Evolutionary conservation across 345 rosid genomes (phyloP), one percentile per base, ranked within the genome.

Genomic region (Citrus trifoliata): DNA sequence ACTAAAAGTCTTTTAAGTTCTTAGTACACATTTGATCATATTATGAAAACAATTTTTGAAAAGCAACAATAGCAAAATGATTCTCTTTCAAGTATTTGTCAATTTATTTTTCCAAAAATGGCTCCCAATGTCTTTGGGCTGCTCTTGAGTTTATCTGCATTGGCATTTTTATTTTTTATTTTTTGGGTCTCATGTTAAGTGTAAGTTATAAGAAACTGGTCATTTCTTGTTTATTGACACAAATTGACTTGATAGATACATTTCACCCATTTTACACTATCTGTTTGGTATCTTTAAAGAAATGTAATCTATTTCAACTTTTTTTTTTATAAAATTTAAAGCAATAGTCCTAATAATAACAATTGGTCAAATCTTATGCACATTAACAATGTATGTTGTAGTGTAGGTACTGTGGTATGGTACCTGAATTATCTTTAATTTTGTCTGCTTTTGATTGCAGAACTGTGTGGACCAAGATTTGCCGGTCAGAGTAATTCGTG

Each of bases 401-500:
- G 13, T 69, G 70, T 28, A n/a, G 62, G 25, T 48, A 33, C 62
- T 75, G 40, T 28, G 48, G 14, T 19, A 76, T 64, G 60, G 28
- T 14, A 48, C 40, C 51, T 24, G 77, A 71, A 58, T 66, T 61
- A 61, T 40, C 64, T 48, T 66, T 46, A 42, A 14, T 13, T 76
- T 53, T 51, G 53, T 58, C 71, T 80, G 66, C 60, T 30, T 73
- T 79, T 68, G 63, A 70, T 79, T 90, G 81, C 89, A 94, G 98
- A 91, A 96, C 76, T 89, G 92, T 74, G 85, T 86, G 42, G 95
- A 90, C 13, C 87, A 87, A 55, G 24, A 78, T 25, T 86, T 89
- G 70, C 90, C 97, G 63, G 95, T 96, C 63, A 87, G 99, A 84
- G 98, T 96, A 53, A 64, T 88, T 77, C 98, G 99, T 53, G 98